Percentiles rank a stretch among this genome's conserved stretches.
Evolutionary conservation across 2,329 filamentous ascomycete species (phyloP).

Genomic region (Emericellopsis cladophorae): DNA sequence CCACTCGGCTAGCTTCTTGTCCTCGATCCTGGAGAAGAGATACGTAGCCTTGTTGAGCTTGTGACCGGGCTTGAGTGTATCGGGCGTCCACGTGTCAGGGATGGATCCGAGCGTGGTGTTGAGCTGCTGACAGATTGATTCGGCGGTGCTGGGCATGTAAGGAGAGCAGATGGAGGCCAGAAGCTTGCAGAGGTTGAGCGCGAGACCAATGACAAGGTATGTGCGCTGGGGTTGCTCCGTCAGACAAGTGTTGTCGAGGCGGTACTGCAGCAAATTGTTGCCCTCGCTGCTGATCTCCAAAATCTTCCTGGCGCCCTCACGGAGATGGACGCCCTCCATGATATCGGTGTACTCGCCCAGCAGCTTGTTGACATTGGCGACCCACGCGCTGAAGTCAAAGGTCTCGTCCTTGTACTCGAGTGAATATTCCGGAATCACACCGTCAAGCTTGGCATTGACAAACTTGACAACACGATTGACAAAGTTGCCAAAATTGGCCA

Average conservation of each 20-base stretch:
- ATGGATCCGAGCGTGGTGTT: conserved; percentile 10
- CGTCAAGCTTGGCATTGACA: conserved; percentile 62
- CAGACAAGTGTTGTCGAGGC: conserved; percentile 41
- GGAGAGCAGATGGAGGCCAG: conserved; percentile 68
- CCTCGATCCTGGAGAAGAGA: conserved; percentile 72
- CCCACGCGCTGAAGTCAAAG: conserved; percentile 30
- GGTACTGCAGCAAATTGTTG: conserved; percentile 37
- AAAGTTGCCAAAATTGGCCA: conserved; percentile 64
- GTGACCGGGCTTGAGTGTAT: conserved; percentile 57
- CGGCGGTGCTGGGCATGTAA: conserved; percentile 72
- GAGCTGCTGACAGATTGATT: conserved; percentile 67
- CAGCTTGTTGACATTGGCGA: conserved; percentile 45
- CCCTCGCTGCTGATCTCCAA: conserved; percentile 52
- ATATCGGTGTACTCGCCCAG: conserved; percentile 56
- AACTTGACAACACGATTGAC: conserved; percentile 66
- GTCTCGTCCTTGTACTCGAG: conserved; percentile 41
- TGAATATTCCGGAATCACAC: conserved; percentile 49
- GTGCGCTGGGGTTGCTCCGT: conserved; percentile 41
- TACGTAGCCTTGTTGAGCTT: conserved; percentile 69
- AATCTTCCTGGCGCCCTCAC: conserved; percentile 50
- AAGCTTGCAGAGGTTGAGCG: conserved; percentile 72
- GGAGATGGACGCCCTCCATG: conserved; percentile 60
- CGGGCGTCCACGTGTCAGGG: conserved; percentile 52
- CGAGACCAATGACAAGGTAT: conserved; percentile 56
- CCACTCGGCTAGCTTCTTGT: conserved; percentile 76